Conservation (phyloP, 129 eudicot genomes). For the Flaveria robusta region DNA sequence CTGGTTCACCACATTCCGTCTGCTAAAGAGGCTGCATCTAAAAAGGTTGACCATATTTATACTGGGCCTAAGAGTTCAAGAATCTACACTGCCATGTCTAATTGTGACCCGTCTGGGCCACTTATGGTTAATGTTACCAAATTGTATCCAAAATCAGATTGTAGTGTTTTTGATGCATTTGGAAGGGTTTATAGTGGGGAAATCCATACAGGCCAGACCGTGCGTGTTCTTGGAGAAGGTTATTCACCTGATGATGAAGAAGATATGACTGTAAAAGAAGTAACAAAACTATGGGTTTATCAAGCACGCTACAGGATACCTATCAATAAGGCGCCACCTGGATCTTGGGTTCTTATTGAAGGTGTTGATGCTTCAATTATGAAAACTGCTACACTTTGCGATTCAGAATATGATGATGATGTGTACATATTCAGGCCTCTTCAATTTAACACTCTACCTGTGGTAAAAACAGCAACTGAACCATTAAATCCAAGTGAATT, state of each 20-base stretch:
- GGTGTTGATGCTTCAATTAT: conserved; percentile 99
- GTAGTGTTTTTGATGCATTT: conserved; percentile 99
- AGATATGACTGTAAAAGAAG: conserved; percentile 98
- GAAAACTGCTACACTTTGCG: conserved; percentile 98
- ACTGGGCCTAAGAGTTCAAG: conserved; percentile 79
- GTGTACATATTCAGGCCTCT: conserved; percentile 89
- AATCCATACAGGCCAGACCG: conserved; percentile 76
- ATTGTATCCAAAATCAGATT: conserved; percentile 89
- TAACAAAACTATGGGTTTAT: conserved; percentile 92
- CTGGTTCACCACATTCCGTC: conserved; percentile 91
- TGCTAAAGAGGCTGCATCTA: conserved; percentile 74
- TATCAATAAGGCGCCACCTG: conserved; percentile 90
- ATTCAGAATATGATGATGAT: conserved; percentile 71
- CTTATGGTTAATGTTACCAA: conserved; percentile 93
- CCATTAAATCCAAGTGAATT: conserved; percentile 97
- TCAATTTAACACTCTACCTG: conserved; percentile 94
- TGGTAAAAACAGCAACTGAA: conserved; percentile 99
- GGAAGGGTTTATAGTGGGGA: conserved; percentile 99
- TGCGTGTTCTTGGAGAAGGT: conserved; percentile 96
- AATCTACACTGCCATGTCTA: conserved; percentile 68
- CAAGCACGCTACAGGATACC: conserved; percentile 98
- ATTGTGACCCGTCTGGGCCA: conserved; percentile 86
- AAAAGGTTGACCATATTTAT: conserved; percentile 81
- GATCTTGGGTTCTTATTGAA: conserved; percentile 98
- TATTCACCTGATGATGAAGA: conserved; percentile 99